Evolutionary conservation across 2,329 filamentous ascomycete species (phyloP).

Genomic region (Aspergillus tubingensis): DNA sequence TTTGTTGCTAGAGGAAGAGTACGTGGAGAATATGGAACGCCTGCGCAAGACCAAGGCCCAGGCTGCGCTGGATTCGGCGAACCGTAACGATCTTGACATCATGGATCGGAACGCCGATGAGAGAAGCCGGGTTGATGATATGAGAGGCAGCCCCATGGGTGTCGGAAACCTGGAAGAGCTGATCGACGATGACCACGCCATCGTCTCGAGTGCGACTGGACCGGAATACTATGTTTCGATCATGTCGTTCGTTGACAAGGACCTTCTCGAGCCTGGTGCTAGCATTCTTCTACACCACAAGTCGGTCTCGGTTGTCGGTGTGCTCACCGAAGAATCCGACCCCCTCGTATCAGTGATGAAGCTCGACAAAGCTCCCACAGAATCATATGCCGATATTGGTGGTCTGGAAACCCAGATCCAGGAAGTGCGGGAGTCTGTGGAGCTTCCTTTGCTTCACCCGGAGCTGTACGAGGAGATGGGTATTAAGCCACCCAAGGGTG

Average conservation of each 20-base stretch:
- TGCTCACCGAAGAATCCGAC: conserved; percentile 93
- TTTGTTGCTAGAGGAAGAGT: conserved; percentile 93
- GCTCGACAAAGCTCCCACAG: conserved; percentile 95
- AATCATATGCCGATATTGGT: conserved; percentile 98
- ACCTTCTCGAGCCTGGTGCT: conserved; percentile 91
- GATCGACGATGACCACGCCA: conserved; percentile 98
- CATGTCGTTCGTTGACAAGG: conserved; percentile 99
- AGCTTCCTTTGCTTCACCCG: conserved; percentile 89
- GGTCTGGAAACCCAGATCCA: conserved; percentile 94
- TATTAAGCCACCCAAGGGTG: conserved; percentile 98
- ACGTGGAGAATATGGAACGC: conserved; percentile 97
- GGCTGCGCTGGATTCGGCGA: conserved; percentile 53
- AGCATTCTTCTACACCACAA: conserved; percentile 97
- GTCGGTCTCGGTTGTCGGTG: conserved; percentile 95
- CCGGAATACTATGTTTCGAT: conserved; percentile 99
- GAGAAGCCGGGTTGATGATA: conserved; percentile 91
- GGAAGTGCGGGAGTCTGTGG: conserved; percentile 95
- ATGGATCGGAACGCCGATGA: conserved; percentile 92
- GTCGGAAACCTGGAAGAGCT: conserved; percentile 97
- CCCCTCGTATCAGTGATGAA: conserved; percentile 98
- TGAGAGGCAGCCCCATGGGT: conserved; percentile 98
- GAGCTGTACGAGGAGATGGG: conserved; percentile 99
- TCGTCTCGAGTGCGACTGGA: conserved; percentile 94
- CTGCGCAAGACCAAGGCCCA: conserved; percentile 88
- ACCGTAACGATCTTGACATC: conserved; percentile 69